Evolutionary conservation across 148 eudicot species (phyloP).

Genomic region (Rhododendron griersonianum): DNA sequence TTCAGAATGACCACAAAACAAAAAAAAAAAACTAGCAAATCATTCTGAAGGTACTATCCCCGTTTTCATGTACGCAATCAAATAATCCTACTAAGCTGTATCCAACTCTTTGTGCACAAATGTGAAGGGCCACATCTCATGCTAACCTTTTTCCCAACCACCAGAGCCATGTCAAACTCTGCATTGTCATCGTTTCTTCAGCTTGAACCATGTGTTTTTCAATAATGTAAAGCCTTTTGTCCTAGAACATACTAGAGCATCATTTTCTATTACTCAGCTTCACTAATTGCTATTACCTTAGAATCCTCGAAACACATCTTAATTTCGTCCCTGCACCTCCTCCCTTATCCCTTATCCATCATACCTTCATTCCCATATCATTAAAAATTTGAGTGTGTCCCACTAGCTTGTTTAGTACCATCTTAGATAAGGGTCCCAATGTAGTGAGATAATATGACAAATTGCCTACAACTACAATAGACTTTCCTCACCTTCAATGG

Average conservation of each 20-base stretch:
- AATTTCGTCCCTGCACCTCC: background rate
- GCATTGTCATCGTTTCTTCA: background rate
- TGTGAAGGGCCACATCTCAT: slow-evolving; percentile 1
- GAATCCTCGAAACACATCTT: background rate
- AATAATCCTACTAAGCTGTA: background rate
- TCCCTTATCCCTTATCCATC: background rate
- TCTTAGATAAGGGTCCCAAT: background rate
- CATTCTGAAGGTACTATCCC: background rate
- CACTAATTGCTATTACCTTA: background rate
- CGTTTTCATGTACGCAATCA: background rate
- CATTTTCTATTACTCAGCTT: background rate
- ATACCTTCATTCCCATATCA: background rate
- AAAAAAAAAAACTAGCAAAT: background rate
- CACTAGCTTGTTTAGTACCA: background rate
- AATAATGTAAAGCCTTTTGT: background rate
- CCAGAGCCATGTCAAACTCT: background rate
- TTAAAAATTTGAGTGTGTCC: background rate
- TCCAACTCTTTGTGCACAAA: background rate
- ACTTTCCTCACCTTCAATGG: background rate
- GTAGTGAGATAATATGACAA: background rate
- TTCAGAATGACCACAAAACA: background rate
- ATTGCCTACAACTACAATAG: background rate
- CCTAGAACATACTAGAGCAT: background rate
- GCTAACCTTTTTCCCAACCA: background rate
- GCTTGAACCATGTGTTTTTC: background rate